Base-by-base conservation (phyloP, 2,329 filamentous ascomycete species). In the Mycocentrospora acerina region DNA sequence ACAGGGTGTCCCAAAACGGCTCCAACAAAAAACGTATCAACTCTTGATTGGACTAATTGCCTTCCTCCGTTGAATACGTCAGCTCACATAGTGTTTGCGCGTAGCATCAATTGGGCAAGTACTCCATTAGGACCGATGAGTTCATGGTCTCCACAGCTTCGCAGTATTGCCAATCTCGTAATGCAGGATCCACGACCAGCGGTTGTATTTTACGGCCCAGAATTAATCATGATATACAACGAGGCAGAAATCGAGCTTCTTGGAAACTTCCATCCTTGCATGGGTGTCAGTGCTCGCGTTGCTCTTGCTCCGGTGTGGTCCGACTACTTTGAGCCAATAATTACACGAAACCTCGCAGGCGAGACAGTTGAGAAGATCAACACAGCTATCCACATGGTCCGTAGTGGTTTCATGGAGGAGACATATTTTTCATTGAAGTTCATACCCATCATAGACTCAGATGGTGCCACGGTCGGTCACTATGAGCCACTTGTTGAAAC, bases 401-500 rank as follows among this genome's bases (percentile, higher is more conserved):
- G 86, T 7, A 77, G 83, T 44, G 79, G 80, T 1, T 86, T 78
- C 44, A 64, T 87, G 4, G 86, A 93, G 63, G 87, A 91, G 57
- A 81, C 85, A 0, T 90, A 85, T 57, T 90, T 90, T 60, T 86
- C 83, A 11, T 89, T 86, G 81, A 85, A 82, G 2, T 80, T 90
- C 22, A 81, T 90, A 17, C 87, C 87, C 0, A 71, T 90, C 29
- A 75, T 90, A 2, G 86, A 85, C 3, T 73, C 75, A 12, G 81
- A 86, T 38, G 87, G 87, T 1, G 76, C 78, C 9, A 82, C 89
- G 7, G 76, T 85, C 31, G 86, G 85, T 2, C 67, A 90, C 1
- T 89, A 88, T 58, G 88, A 90, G 55, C 85, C 86, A 2, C 77
- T 82, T 0, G 88, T 88, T 47, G 87, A 91, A 47, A 88, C 88